phyloP scores from a whole-genome alignment of 2,329 filamentous ascomycete genomes.

The Aspergillus fumigatiaffinis region DNA sequence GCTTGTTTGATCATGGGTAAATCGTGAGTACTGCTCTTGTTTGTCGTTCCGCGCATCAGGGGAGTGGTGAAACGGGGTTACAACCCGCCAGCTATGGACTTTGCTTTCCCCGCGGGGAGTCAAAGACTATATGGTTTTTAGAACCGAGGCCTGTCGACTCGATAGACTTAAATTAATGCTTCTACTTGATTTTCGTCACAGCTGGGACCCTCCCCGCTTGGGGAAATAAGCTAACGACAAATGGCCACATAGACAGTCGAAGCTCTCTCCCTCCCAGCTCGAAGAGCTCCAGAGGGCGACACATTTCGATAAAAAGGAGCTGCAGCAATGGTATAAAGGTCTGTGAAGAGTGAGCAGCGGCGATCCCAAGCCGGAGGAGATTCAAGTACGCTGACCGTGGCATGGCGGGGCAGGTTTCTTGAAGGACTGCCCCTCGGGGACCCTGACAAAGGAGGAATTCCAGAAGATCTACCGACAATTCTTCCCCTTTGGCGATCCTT shows the following conservation, averaged over 20 bases:
- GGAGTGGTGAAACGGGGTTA: background rate
- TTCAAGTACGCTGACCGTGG: constrained; percentile 11
- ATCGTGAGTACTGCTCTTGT: constrained; percentile 28
- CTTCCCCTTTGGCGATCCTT: constrained; percentile 97
- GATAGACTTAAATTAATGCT: background rate
- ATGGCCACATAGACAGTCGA: constrained; percentile 71
- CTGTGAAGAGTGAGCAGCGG: constrained; percentile 26
- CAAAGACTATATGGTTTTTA: background rate
- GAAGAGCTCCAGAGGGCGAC: constrained; percentile 93
- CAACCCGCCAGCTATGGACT: background rate
- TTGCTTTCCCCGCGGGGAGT: constrained; percentile 1
- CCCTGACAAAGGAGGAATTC: constrained; percentile 96
- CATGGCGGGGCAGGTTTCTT: constrained; percentile 67
- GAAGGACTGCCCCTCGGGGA: constrained; percentile 95
- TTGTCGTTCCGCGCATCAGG: constrained; percentile 6
- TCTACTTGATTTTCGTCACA: background rate
- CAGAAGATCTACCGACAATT: constrained; percentile 99
- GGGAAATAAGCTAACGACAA: background rate
- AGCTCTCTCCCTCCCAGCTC: constrained; percentile 95
- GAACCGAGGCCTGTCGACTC: background rate
- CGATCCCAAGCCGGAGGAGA: background rate
- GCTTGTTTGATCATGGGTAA: constrained; percentile 31
- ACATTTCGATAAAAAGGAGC: constrained; percentile 98
- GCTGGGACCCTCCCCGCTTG: background rate
- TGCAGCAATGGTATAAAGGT: constrained; percentile 99